These are phyloP conservation scores for Cinnamomum chago DNA, from an alignment of 164 flowering plant genomes.

Conservation along the genomic window DNA sequence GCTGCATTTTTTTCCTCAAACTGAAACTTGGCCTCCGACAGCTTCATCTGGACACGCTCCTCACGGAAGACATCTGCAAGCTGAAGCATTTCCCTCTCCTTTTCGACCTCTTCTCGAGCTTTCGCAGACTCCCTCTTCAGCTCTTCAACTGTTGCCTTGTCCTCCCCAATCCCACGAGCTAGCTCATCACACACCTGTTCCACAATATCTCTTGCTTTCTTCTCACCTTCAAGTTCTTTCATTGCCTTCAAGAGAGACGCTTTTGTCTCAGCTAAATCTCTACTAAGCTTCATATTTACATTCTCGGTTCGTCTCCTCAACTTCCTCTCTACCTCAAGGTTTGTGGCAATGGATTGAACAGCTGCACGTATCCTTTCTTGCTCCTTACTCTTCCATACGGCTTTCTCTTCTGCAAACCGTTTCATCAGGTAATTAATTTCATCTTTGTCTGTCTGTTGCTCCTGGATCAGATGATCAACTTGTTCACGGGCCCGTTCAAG, in stretches of 20 bases:
- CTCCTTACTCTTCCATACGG: conserved; percentile 72
- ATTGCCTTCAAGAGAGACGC: conserved; percentile 42
- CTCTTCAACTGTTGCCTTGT: conserved; percentile 58
- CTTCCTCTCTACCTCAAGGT: conserved; percentile 82
- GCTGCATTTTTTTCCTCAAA: conserved; percentile 85
- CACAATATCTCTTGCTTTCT: conserved; percentile 58
- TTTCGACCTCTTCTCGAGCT: conserved; percentile 65
- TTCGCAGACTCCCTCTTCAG: conserved; percentile 55
- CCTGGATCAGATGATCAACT: conserved; percentile 71
- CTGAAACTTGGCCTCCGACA: conserved; percentile 74
- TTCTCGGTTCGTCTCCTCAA: conserved; percentile 70
- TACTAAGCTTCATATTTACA: conserved; percentile 81
- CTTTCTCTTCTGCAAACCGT: conserved; percentile 77
- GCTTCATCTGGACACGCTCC: conserved; percentile 82
- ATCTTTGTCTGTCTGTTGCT: conserved; percentile 48
- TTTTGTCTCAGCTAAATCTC: conserved; percentile 70
- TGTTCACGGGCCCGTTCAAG: conserved; percentile 77
- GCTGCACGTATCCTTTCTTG: conserved; percentile 57
- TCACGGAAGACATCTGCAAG: conserved; percentile 72
- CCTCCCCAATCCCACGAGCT: conserved; percentile 64
- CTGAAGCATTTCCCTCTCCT: conserved; percentile 87
- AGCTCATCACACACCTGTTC: conserved; percentile 75
- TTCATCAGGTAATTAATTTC: conserved; percentile 64
- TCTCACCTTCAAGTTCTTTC: conserved; percentile 77
- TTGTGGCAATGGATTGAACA: conserved; percentile 59